Evolutionary conservation across 148 eudicot genomes (phyloP), one percentile per base, ranked within the genome.

Genomic region (Mesembryanthemum crystallinum): DNA sequence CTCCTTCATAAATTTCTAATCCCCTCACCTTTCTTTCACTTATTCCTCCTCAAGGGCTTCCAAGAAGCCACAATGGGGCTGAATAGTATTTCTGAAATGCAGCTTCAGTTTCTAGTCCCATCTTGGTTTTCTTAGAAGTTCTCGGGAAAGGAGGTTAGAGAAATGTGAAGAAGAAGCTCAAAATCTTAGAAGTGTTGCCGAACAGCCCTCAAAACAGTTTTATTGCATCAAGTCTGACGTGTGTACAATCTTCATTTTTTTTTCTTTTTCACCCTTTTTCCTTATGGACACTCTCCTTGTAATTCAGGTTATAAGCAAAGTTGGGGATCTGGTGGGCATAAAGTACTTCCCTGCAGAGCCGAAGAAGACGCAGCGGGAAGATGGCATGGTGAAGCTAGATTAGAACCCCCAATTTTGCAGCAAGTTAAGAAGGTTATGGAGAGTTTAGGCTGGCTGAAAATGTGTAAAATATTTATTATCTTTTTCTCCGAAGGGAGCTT

Each of bases 281-380:
- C 13, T 6, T 35, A 45, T 45, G 23, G 10, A 2, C 18, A 27
- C 9, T 65, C 25, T 65, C 25, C 17, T 32, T 12, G 60, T 49
- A 57, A 42, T 71, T 37, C 82, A 92, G 95, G 92, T 89, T 39
- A 85, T 89, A 62, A 85, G 86, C 73, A 74, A 63, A 45, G 98
- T 95, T 58, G 98, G 97, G 18, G 96, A 95, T 76, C 80, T 95
- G 45, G 89, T 95, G 71, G 98, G 98, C 63, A 89, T 95, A 52
- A 95, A 95, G 77, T 95, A 95, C 86, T 95, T 95, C 76, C 98
- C 98, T 20, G 96, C 96, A 43, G 96, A 89, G 76, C 97, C 97
- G 18, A 82, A 85, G 73, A 95, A 92, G 73, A 87, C 71, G 71
- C 84, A 89, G 45, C 87, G 75, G 76, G 92, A 90, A 68, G 88